Percentiles rank a stretch among this genome's conserved stretches.
These are phyloP conservation scores for Diaporthe sp. DNA, from an alignment of 2,329 filamentous ascomycete species.

Conservation along the genomic window DNA sequence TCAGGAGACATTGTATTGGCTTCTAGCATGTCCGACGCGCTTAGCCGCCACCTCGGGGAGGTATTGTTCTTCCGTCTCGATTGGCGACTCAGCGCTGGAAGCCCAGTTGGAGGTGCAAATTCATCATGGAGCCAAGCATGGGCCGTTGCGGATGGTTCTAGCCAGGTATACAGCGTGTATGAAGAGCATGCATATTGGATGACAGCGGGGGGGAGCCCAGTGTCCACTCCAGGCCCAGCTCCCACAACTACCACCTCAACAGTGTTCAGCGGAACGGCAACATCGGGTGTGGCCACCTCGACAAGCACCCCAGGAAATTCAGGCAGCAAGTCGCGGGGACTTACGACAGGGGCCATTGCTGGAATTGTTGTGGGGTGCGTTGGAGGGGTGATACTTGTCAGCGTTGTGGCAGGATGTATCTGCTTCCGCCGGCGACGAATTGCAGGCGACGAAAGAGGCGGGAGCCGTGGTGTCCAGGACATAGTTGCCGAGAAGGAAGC, in stretches of 20 bases:
- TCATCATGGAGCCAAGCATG: not conserved
- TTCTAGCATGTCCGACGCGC: too few relatives aligned
- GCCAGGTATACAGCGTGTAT: too few relatives aligned
- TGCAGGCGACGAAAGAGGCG: slow-evolving; percentile 13
- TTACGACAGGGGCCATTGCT: slow-evolving; percentile 59
- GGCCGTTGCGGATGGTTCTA: too few relatives aligned
- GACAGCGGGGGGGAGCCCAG: not conserved
- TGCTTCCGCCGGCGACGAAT: slow-evolving; percentile 51
- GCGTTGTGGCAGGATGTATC: slow-evolving; percentile 58
- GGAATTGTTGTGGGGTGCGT: slow-evolving; percentile 62
- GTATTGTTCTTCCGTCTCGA: not conserved
- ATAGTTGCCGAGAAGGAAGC: slow-evolving; percentile 64
- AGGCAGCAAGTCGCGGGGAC: slow-evolving; percentile 41
- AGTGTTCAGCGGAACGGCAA: too few relatives aligned
- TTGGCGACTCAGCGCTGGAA: not conserved
- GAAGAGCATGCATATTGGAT: too few relatives aligned
- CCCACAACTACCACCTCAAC: not conserved
- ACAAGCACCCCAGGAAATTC: not conserved
- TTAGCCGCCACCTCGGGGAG: too few relatives aligned
- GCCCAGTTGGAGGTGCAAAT: fast-evolving
- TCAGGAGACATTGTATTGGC: too few relatives aligned
- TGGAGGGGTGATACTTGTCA: slow-evolving; percentile 56
- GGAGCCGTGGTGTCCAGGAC: slow-evolving; percentile 44
- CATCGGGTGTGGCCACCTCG: too few relatives aligned
- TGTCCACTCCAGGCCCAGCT: not conserved